Conservation (phyloP, 495 filamentous ascomycete genomes). For the Xanthoparmelia taractica region DNA sequence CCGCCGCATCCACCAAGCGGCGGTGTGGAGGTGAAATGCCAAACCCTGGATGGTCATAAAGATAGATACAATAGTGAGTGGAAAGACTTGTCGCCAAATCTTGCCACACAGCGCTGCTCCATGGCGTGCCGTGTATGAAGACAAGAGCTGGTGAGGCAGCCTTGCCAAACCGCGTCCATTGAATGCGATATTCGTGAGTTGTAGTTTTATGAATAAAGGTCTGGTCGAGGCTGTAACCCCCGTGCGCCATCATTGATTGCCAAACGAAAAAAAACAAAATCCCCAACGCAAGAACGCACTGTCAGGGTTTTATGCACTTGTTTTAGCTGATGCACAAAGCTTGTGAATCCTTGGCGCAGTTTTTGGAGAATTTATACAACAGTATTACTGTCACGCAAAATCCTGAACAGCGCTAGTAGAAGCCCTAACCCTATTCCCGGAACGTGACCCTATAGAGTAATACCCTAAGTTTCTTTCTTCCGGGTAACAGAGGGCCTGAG, state of each 20-base stretch:
- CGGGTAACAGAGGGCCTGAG: too few species aligned
- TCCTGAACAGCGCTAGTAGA: too few species aligned
- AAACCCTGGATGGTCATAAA: constrained; percentile 37
- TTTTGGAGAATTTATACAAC: too few species aligned
- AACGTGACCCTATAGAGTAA: too few species aligned
- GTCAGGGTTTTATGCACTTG: too few species aligned
- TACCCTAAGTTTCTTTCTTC: too few species aligned
- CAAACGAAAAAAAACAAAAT: too few species aligned
- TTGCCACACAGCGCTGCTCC: constrained; percentile 34
- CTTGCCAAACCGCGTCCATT: constrained; percentile 29
- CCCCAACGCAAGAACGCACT: too few species aligned
- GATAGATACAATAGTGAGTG: constrained; percentile 30
- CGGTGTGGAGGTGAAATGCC: constrained; percentile 24
- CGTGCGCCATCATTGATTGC: background rate
- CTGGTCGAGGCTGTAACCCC: background rate
- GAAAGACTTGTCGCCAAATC: constrained; percentile 28
- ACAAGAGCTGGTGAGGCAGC: constrained; percentile 25
- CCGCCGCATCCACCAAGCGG: constrained; percentile 16
- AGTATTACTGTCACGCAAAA: too few species aligned
- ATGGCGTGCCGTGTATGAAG: constrained; percentile 35
- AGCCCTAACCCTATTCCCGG: too few species aligned
- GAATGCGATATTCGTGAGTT: constrained; percentile 22
- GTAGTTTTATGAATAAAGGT: background rate
- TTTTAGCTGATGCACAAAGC: too few species aligned
- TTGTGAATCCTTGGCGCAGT: too few species aligned